phyloP scores from a whole-genome alignment of 208 protist genomes.

The Leptomonas pyrrhocoris region DNA sequence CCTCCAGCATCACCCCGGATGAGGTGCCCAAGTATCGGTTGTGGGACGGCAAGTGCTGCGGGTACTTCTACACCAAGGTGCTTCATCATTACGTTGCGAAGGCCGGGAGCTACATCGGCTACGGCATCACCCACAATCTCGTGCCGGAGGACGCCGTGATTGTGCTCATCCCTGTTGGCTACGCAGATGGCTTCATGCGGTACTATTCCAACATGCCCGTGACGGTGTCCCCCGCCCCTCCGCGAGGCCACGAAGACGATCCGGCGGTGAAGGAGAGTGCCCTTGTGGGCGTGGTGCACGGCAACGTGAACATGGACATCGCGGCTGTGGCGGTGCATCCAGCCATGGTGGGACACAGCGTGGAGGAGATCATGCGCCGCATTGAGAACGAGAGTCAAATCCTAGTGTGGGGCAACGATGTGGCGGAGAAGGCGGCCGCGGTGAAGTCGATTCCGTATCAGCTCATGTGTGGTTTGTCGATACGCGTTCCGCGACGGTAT shows the following conservation, averaged over 20 bases:
- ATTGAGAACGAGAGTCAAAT: constrained; percentile 40
- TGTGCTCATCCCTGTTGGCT: constrained; percentile 50
- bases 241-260: constrained; percentile 22
- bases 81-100: constrained; percentile 45
- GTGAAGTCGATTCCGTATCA: constrained; percentile 57
- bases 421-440: constrained; percentile 40
- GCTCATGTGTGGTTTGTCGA: constrained; percentile 52
- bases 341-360: constrained; percentile 24
- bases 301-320: constrained; percentile 65
- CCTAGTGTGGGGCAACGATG: constrained; percentile 49
- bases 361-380: constrained; percentile 39
- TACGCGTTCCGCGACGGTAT: constrained; percentile 46
- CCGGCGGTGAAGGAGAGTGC: constrained; percentile 7
- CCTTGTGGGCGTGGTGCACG: constrained; percentile 44
- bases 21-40: constrained; percentile 34
- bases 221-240: constrained; percentile 37
- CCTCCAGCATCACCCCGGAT: constrained; percentile 26
- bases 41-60: constrained; percentile 45
- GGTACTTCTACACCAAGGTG: constrained; percentile 56
- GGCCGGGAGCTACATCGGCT: constrained; percentile 51
- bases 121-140: constrained; percentile 47
- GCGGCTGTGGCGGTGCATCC: constrained; percentile 43
- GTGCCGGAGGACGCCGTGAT: constrained; percentile 43
- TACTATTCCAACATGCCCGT: constrained; percentile 49
- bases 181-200: constrained; percentile 63